Base-by-base conservation (phyloP, 108 stramenopile genomes). In the Schizochytrium sp. region DNA sequence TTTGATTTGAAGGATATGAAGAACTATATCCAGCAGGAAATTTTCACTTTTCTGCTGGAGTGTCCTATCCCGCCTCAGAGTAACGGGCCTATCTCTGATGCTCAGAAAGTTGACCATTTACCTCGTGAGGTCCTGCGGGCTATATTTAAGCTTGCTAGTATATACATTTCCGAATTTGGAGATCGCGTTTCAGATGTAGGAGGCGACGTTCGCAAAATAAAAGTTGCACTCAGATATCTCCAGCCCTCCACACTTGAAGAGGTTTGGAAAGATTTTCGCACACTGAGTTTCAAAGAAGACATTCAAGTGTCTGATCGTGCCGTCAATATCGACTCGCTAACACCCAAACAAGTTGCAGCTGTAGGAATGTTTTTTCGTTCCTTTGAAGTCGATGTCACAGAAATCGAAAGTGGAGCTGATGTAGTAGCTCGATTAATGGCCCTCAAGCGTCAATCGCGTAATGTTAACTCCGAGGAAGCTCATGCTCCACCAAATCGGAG, bases 151-250 rank as follows among this genome's bases (percentile, higher is more conserved):
- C 76, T 83, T 40, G 76, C 76, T 5, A 83, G 50, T n/a, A 55
- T 83, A 7, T 83, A 55, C 53, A 83, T 83, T n/a, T 83, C 76
- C 10, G 76, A 83, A 50, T 83, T 83, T 40, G 76, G 76, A n/a
- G 76, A 83, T 28, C 10, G 53, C 15, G 53, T 83, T 38, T 55
- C 47, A 10, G 1, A 83, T 83, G 76, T 55, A 5, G 76, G 53
- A 2, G 47, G 50, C 76, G 76, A 83, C 40, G 76, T 83, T 47
- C 76, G 76, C 53, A 49, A 55, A 38, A 49, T 83, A 47, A 55
- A 83, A 10, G 28, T 10, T 55, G 47, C 47, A n/a, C 53, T 83
- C 50, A 17, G 53, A 5, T 38, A 83, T 5, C 53, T 83, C 12
- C 28, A 83, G 15, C 17, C 50, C 12, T 47, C 28, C 4, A 83